Evolutionary conservation across 352 stramenopile genomes (phyloP), one percentile per base, ranked within the genome.

Genomic region (Phytophthora aleatoria): DNA sequence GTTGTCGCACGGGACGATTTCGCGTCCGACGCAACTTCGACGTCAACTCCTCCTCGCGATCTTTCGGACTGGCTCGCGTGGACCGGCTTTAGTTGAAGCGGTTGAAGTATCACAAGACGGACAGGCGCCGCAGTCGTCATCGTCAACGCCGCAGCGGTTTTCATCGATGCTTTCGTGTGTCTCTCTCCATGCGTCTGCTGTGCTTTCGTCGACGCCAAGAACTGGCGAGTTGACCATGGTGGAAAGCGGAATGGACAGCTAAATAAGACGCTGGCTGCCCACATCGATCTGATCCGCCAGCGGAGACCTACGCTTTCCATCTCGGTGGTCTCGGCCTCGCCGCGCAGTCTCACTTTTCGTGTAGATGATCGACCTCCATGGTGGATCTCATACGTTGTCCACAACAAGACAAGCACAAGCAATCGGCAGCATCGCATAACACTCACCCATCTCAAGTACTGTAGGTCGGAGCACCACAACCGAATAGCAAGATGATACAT

Each of bases 61-160:
- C 56, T 71, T 71, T 61, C 26, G 43, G 44, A 73, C 64, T 57
- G 59, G 56, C 69, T 73, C 30, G 31, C 43, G 26, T 65, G 69
- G 64, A 76, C 69, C 68, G 68, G 57, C 67, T 20, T 20, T 75
- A 61, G 48, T 72, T 75, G 62, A 70, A 73, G 60, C 27, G n/a
- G 49, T 66, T 65, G 38, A 67, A 74, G 65, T 64, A 61, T 66
- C 53, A 60, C 43, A 35, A 52, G 49, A 44, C 48, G 67, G 68
- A 76, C 65, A 73, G 69, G 64, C 69, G 57, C 24, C 12, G 36
- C 26, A 53, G 58, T 63, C 63, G 59, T 63, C 54, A n/a, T 13
- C 28, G 4, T 28, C 28, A 11, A 11, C 16, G 31, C 16, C 13
- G 20, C 45, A 50, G 28, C 20, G 30, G 36, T 50, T 67, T 68